Base-by-base conservation (phyloP, 1,284 basidiomycete genomes). In the Cryptococcus hybrid region DNA sequence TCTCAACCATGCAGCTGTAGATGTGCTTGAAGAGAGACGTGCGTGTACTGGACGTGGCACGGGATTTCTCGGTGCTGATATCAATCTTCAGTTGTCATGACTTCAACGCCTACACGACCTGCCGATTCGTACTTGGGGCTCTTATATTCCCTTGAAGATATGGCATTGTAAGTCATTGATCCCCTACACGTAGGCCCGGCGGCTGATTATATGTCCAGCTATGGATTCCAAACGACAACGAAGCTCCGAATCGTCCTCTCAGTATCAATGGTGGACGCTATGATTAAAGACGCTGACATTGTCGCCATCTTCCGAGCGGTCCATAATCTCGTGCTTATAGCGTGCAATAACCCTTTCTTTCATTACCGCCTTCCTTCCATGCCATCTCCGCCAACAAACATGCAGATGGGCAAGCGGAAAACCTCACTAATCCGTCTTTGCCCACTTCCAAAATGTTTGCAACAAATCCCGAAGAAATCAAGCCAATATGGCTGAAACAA, bases 141-240 rank as follows among this genome's bases (percentile, higher is more conserved):
- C n/a, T 58, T 78, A 36, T 77, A 76, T 58, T 76, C 73, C 55
- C 77, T 78, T 74, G 77, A 78, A 57, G 77, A 78, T 55, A 74
- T 77, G 69, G 77, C 75, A 1, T 73, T 77, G 77, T 78, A 60
- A 56, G 75, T 71, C 18, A 18, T 18, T 18, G 18, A 18, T 18
- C 18, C 18, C 18, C 18, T 30, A 4, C 30, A 30, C 4, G 30
- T 30, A 30, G 11, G 3, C 5, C 40, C 15, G 8, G 8, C 38
- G n/a, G 3, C 35, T 34, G 37, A 30, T 1, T 13, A 5, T 56
- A 13, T 4, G n/a, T 1, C 34, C 49, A 78, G 77, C 59, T 78
- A 78, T 59, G 77, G 77, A 5, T 78, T 77, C 59, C 75, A 77
- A 43, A 75, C 76, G 7, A 58, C 68, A 2, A 74, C 76, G 1